Conservation (phyloP, 2,329 filamentous ascomycete species). For the Fusarium albidum region DNA sequence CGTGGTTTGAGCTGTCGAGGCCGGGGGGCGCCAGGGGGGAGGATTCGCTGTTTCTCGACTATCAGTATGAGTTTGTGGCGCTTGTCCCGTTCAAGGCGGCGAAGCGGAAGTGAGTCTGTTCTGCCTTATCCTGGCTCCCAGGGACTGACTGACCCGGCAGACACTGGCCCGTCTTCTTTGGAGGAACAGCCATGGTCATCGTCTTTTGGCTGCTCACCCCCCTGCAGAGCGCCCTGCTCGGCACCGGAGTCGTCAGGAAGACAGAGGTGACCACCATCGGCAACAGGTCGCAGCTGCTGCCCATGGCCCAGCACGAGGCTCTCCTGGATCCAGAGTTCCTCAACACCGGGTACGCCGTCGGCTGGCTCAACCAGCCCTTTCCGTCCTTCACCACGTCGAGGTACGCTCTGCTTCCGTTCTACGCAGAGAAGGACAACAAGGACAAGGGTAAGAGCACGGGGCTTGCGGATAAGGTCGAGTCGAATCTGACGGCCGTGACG, state of each 20-base stretch:
- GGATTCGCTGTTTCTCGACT: conserved; percentile 60
- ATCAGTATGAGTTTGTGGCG: conserved; percentile 54
- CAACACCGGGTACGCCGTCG: conserved; percentile 55
- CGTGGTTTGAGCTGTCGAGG: conserved; percentile 65
- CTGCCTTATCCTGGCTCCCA: conserved; percentile 2
- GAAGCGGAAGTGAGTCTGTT: conserved; percentile 47
- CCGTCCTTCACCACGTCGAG: conserved; percentile 54
- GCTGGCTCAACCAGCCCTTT: conserved; percentile 54
- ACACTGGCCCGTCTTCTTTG: conserved; percentile 62
- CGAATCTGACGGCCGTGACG: conserved; percentile 41
- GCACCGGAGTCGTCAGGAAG: conserved; percentile 43
- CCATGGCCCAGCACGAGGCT: conserved; percentile 29
- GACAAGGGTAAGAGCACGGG: too few species aligned
- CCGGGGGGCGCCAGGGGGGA: conserved; percentile 50
- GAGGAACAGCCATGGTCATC: conserved; percentile 56
- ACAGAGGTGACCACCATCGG: not conserved
- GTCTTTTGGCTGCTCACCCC: conserved; percentile 65
- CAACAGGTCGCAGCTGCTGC: conserved; percentile 20
- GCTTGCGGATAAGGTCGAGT: not conserved
- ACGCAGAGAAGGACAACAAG: conserved; percentile 15
- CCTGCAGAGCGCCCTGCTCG: conserved; percentile 63
- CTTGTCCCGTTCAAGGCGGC: conserved; percentile 44
- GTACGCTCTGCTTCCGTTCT: conserved; percentile 55
- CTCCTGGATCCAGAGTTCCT: conserved; percentile 48
- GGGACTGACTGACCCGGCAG: conserved; percentile 36